phyloP scores from a whole-genome alignment of 2,329 filamentous ascomycete genomes.

The Fusarium decemcellulare region DNA sequence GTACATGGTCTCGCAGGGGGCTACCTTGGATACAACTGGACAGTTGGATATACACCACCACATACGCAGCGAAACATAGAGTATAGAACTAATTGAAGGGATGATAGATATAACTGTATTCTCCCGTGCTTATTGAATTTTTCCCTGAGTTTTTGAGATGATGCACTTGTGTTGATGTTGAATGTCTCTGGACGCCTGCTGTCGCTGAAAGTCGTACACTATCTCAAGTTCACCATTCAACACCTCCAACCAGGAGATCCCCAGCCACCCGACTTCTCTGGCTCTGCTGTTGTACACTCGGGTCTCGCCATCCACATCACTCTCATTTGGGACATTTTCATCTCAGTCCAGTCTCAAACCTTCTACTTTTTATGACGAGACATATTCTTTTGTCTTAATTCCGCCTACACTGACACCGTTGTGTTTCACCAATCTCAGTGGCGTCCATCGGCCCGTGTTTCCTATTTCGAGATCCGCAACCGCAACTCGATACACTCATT shows the following conservation, averaged over 20 bases:
- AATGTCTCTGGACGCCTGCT: neutral
- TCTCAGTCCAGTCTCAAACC: neutral
- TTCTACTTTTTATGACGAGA: neutral
- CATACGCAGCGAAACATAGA: constrained; percentile 6
- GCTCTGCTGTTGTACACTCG: neutral
- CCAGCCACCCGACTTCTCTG: constrained; percentile 46
- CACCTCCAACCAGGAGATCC: constrained; percentile 27
- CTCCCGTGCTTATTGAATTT: neutral
- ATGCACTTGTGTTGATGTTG: no score
- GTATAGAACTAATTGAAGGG: constrained; percentile 25
- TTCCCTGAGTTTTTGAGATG: neutral
- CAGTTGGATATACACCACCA: constrained; percentile 9
- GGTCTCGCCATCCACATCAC: neutral
- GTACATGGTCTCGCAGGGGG: constrained; percentile 35
- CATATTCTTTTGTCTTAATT: neutral
- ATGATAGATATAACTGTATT: neutral
- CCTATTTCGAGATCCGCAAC: no score
- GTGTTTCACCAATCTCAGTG: no score
- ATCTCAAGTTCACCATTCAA: constrained; percentile 44
- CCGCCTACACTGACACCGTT: neutral
- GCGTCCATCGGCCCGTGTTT: no score
- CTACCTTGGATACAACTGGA: constrained; percentile 10
- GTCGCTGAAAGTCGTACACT: constrained; percentile 31
- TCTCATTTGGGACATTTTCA: neutral
- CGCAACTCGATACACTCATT: constrained; percentile 21